These are phyloP conservation scores for Hydrangea macrophylla DNA, from an alignment of 148 eudicot genomes.

Conservation along the genomic window DNA sequence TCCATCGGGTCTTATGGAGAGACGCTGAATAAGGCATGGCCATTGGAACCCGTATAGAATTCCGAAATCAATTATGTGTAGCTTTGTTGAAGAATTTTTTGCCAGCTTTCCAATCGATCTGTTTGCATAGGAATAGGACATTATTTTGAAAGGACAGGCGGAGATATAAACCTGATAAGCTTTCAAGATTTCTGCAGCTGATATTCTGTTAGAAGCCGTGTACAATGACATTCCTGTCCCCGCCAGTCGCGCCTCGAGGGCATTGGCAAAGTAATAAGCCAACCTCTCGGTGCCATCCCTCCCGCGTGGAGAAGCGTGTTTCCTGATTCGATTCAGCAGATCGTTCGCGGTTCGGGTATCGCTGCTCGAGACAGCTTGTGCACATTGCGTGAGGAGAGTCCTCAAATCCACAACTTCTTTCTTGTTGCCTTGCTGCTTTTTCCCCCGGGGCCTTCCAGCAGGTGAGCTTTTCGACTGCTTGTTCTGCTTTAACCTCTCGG, in stretches of 20 bases:
- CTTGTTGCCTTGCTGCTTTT: slow-evolving; percentile 30
- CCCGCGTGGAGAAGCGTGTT: slow-evolving; percentile 54
- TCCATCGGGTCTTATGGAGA: slow-evolving; percentile 38
- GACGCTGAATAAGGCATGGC: slow-evolving; percentile 52
- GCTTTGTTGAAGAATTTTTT: slow-evolving; percentile 24
- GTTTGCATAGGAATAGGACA: slow-evolving; percentile 44
- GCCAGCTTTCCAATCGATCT: slow-evolving; percentile 39
- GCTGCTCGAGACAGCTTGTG: slow-evolving; percentile 55
- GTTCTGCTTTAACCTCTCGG: neutral
- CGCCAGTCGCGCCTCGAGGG: slow-evolving; percentile 61
- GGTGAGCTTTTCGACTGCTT: neutral
- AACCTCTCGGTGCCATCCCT: slow-evolving; percentile 63
- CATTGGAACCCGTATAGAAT: slow-evolving; percentile 57
- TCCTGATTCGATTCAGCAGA: slow-evolving; percentile 40
- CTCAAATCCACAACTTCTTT: slow-evolving; percentile 53
- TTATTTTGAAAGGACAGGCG: slow-evolving; percentile 45
- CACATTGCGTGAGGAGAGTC: slow-evolving; percentile 57
- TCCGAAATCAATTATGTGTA: slow-evolving; percentile 60
- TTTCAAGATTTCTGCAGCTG: slow-evolving; percentile 40
- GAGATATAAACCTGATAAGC: slow-evolving; percentile 34
- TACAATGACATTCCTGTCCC: slow-evolving; percentile 53
- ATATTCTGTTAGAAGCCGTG: slow-evolving; percentile 22
- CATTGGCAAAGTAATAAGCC: slow-evolving; percentile 62
- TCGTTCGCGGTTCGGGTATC: slow-evolving; percentile 44
- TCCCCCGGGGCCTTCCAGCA: slow-evolving; percentile 24